Evolutionary conservation across 441 rosid species (phyloP).

Genomic region (Corymbia citriodora): DNA sequence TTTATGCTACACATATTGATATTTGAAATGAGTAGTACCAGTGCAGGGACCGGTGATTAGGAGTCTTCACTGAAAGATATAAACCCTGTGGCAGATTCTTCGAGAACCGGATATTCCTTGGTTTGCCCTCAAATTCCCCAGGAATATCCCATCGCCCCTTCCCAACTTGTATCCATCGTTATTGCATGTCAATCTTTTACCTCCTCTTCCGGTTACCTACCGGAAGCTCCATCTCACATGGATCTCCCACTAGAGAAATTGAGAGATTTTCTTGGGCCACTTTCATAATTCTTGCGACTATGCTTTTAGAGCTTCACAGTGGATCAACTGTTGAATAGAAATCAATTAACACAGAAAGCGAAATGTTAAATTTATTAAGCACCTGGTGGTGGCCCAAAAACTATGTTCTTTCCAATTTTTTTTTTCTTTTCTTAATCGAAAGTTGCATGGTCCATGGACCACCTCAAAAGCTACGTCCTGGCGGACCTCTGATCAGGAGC

Average conservation of each 20-base stretch:
- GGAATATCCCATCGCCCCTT: neutral
- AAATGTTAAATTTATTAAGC: too few species aligned
- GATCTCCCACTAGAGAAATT: rapidly evolving
- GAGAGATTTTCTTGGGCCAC: neutral
- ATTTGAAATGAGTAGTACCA: neutral
- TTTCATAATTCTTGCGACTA: neutral
- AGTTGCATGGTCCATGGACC: too few species aligned
- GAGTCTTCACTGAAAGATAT: neutral
- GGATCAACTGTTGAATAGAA: too few species aligned
- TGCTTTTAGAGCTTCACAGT: too few species aligned
- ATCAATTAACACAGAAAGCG: neutral
- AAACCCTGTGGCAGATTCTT: neutral
- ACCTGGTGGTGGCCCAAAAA: too few species aligned
- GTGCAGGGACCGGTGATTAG: neutral
- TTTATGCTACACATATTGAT: neutral
- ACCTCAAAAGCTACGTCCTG: constrained; percentile 32
- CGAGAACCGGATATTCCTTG: neutral
- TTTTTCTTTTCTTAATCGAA: too few species aligned
- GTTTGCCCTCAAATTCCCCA: neutral
- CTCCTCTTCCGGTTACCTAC: neutral
- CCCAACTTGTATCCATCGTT: neutral
- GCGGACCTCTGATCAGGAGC: constrained; percentile 84
- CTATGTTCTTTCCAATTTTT: too few species aligned
- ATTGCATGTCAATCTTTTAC: neutral
- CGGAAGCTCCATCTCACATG: neutral